phyloP scores from a whole-genome alignment of 495 filamentous ascomycete species.

The Durotheca rogersii region DNA sequence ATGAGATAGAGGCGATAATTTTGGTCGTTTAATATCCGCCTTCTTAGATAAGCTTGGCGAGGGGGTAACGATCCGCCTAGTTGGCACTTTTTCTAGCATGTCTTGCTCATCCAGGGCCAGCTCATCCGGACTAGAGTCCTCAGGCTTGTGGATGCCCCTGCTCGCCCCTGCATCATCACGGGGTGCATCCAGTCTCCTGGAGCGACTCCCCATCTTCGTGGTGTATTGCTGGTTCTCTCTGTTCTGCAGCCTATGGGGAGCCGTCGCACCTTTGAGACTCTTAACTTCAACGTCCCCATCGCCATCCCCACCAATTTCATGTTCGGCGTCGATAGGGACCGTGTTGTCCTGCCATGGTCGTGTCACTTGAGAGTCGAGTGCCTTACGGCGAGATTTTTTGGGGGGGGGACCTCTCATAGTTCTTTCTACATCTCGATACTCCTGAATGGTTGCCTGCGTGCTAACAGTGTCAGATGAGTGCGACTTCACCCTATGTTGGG shows the following conservation, averaged over 20 bases:
- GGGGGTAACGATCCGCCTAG: constrained; percentile 7
- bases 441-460: constrained; percentile 15
- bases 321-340: no score
- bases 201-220: constrained; percentile 1
- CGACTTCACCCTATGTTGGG: constrained; percentile 19
- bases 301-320: constrained; percentile 1
- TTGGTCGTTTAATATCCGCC: constrained; percentile 23
- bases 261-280: background rate
- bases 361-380: background rate
- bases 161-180: constrained; percentile 13
- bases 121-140: constrained; percentile 24
- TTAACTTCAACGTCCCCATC: constrained; percentile 21
- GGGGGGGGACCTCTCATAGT: constrained; percentile 11
- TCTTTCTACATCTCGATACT: constrained; percentile 27
- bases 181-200: constrained; percentile 5
- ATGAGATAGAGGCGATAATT: constrained; percentile 10
- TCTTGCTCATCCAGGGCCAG: constrained; percentile 14
- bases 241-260: background rate
- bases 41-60: constrained; percentile 30
- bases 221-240: constrained; percentile 5
- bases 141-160: background rate
- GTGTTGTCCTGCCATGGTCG: background rate
- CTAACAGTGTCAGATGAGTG: constrained; percentile 25
- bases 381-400: constrained; percentile 10
- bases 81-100: constrained; percentile 7